These are phyloP conservation scores for Ustanciosporium gigantosporum DNA, from an alignment of 1,284 basidiomycete genomes.

Conservation along the genomic window DNA sequence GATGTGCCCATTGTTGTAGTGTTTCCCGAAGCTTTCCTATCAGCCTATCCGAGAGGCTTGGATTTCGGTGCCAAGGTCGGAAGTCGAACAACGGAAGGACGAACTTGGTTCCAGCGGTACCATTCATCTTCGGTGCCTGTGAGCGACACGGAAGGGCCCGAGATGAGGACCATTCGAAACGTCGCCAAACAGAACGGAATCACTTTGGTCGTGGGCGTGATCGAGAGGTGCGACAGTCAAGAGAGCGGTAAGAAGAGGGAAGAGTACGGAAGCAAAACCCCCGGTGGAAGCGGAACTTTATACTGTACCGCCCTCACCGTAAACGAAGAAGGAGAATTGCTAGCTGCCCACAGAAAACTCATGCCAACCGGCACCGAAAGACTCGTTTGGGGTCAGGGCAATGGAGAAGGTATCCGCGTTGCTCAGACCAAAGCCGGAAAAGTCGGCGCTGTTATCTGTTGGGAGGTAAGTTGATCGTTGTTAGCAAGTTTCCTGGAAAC, in stretches of 20 bases:
- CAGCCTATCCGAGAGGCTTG: conserved; percentile 60
- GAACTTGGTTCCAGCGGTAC: conserved; percentile 38
- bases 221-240: conserved; percentile 65
- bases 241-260: conserved; percentile 19
- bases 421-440: conserved; percentile 53
- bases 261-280: conserved; percentile 21
- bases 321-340: conserved; percentile 67
- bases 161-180: conserved; percentile 23
- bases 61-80: conserved; percentile 46
- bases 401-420: conserved; percentile 55
- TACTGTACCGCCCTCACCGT: conserved; percentile 75
- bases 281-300: conserved; percentile 67
- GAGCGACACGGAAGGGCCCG: conserved; percentile 24
- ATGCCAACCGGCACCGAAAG: conserved; percentile 73
- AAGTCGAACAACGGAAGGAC: conserved; percentile 31
- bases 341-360: conserved; percentile 74
- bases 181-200: conserved; percentile 29
- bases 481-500: neutral
- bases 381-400: conserved; percentile 70
- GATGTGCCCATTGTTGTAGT: conserved; percentile 64
- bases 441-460: conserved; percentile 26
- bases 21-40: conserved; percentile 72
- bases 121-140: conserved; percentile 32
- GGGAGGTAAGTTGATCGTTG: conserved; percentile 22
- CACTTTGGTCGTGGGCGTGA: conserved; percentile 69